Evolutionary conservation across 306 rosid genomes (phyloP), one percentile per base, ranked within the genome.

Genomic region (Lotus japonicus): DNA sequence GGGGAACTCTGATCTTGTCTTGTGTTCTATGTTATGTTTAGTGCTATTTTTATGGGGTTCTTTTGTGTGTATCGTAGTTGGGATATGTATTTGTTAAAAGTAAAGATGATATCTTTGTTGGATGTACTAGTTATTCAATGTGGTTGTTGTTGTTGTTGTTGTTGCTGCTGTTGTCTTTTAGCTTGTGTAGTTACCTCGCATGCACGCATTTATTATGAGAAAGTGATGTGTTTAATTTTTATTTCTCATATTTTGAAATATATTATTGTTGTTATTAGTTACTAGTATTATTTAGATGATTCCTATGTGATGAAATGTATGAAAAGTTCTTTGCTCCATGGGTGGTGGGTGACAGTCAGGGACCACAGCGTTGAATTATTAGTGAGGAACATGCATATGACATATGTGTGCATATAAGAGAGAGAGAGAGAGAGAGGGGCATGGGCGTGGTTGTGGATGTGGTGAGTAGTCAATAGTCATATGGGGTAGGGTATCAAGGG

Each of bases 161-260:
- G n/a, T n/a, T n/a, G 3, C 14, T 60, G 4, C 17, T 60, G 74
- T 80, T 82, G 91, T 85, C 86, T 5, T 77, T 77, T 74, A 76
- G 83, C 70, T 31, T 33, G 16, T 86, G 91, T 88, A 75, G 75
- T 79, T 67, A 78, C 81, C 79, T 88, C 81, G 89, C 96, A 83
- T 84, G 98, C 96, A 77, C 80, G 89, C 90, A 71, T 85, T 94
- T 83, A 90, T 84, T 71, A 71, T 56, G 79, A 58, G 89, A 86
- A 64, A 84, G 86, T 79, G 84, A 87, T 75, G 83, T 71, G n/a
- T 56, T 35, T 2, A 23, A 46, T 12, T 33, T 69, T 58, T 43
- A 3, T 7, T 11, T 59, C 33, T 10, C 18, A 33, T 38, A 2
- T 12, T 39, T 4, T 53, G 15, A 17, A 67, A 18, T 35, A 5